Evolutionary conservation across 352 stramenopile genomes (phyloP).

Genomic region (Globisporangium iwayamae): DNA sequence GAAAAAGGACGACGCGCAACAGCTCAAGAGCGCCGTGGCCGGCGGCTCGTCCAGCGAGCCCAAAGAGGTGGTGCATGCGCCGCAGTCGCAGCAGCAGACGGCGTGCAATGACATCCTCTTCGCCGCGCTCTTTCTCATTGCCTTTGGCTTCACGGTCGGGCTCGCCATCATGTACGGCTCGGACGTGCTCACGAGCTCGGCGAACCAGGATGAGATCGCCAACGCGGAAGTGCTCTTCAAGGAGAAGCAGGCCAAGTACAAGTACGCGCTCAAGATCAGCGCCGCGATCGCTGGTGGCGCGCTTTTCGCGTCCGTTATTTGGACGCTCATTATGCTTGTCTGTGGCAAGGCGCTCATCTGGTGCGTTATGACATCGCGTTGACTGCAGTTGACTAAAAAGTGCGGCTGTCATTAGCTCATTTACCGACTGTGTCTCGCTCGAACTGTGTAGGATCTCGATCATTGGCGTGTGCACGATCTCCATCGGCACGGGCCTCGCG

Average conservation of each 20-base stretch:
- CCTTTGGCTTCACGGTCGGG: conserved; percentile 23
- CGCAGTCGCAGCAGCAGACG: conserved; percentile 23
- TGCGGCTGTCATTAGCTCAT: background rate
- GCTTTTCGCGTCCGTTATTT: conserved; percentile 37
- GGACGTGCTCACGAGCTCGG: conserved; percentile 22
- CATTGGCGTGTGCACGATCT: conserved; percentile 35
- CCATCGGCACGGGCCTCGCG: conserved; percentile 31
- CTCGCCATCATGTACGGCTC: conserved; percentile 24
- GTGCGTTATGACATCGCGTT: conserved; percentile 14
- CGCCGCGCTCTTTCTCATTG: conserved; percentile 23
- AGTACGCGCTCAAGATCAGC: conserved; percentile 48
- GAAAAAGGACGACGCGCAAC: conserved; percentile 6
- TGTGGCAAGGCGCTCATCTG: conserved; percentile 65
- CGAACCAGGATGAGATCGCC: conserved; percentile 11
- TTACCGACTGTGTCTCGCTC: background rate
- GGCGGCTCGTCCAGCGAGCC: conserved; percentile 1
- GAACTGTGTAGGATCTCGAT: conserved; percentile 31
- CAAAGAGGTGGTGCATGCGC: conserved; percentile 17
- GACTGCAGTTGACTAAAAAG: background rate
- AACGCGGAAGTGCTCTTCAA: conserved; percentile 24
- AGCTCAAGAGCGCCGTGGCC: conserved; percentile 8
- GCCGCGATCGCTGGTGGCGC: conserved; percentile 38
- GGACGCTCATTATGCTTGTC: conserved; percentile 51
- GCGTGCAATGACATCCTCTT: conserved; percentile 27
- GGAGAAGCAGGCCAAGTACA: conserved; percentile 52